A percentile compares a stretch with the other conserved stretches of the same genome.
phyloP scores from a whole-genome alignment of 257 asterid species.

The Gardenia jasminoides region DNA sequence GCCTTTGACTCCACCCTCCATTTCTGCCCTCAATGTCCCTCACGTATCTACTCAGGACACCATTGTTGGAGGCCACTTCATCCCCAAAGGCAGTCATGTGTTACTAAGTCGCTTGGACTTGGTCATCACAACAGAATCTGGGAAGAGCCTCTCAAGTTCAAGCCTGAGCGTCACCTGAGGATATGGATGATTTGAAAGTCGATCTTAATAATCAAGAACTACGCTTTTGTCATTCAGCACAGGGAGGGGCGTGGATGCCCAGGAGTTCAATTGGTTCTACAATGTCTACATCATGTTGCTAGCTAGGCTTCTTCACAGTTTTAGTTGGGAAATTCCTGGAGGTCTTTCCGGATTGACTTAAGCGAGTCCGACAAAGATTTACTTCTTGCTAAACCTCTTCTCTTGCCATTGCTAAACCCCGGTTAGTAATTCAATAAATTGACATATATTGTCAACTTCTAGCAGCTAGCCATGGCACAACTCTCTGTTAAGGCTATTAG shows the following conservation, averaged over 20 bases:
- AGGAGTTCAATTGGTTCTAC: neutral
- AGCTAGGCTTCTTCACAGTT: neutral
- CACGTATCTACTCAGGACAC: conserved; percentile 9
- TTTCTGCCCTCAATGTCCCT: conserved; percentile 12
- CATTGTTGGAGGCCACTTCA: conserved; percentile 11
- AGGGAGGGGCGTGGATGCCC: conserved; percentile 8
- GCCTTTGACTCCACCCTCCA: conserved; percentile 23
- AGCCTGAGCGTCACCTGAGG: conserved; percentile 5
- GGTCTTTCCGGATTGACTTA: too few relatives aligned
- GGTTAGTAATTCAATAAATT: too few relatives aligned
- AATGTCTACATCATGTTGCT: neutral
- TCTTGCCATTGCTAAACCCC: too few relatives aligned
- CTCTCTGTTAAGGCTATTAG: too few relatives aligned
- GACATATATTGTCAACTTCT: too few relatives aligned
- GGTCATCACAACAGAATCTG: neutral
- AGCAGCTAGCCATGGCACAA: too few relatives aligned
- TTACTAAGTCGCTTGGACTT: neutral
- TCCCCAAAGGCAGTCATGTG: conserved; percentile 8
- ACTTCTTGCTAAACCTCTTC: too few relatives aligned
- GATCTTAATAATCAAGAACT: neutral
- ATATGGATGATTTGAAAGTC: neutral
- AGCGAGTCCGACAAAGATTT: too few relatives aligned
- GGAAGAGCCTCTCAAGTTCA: conserved; percentile 1
- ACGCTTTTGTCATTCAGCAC: neutral
- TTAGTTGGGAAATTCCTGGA: too few relatives aligned